These are phyloP conservation scores for Tetragonia tetragonoides DNA, from an alignment of 148 eudicot genomes.

Conservation along the genomic window DNA sequence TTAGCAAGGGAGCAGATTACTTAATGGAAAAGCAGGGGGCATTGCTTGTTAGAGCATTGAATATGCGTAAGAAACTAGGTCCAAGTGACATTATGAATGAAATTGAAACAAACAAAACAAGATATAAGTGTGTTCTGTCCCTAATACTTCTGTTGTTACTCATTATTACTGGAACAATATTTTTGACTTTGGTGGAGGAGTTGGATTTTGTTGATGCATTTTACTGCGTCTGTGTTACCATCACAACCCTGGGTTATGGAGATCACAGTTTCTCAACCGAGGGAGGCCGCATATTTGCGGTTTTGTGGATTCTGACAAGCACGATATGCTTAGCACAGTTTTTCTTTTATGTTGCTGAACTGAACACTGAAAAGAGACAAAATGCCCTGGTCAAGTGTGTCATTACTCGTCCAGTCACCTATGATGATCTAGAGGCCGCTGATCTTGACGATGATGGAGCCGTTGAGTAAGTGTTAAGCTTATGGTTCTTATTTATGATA, in stretches of 20 bases:
- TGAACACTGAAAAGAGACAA: constrained; percentile 55
- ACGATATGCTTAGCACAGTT: constrained; percentile 73
- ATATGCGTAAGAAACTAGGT: constrained; percentile 33
- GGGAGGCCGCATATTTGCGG: constrained; percentile 73
- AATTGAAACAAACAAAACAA: constrained; percentile 42
- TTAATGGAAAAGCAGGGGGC: constrained; percentile 72
- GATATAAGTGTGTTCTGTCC: constrained; percentile 50
- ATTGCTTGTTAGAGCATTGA: constrained; percentile 46
- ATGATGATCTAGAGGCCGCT: constrained; percentile 74
- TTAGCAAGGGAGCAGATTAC: constrained; percentile 70
- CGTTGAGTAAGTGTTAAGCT: constrained; percentile 54
- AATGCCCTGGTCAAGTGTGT: constrained; percentile 51
- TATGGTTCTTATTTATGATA: background rate
- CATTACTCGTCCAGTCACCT: constrained; percentile 54
- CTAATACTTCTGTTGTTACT: constrained; percentile 33
- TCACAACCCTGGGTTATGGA: constrained; percentile 85
- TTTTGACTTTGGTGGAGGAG: constrained; percentile 61
- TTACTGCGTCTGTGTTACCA: constrained; percentile 78
- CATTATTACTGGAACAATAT: constrained; percentile 48
- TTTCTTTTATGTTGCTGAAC: constrained; percentile 74
- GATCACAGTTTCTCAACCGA: constrained; percentile 70
- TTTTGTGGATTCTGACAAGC: constrained; percentile 74
- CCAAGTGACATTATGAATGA: constrained; percentile 41
- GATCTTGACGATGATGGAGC: constrained; percentile 75
- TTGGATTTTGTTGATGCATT: constrained; percentile 63